Evolutionary conservation across 2,329 filamentous ascomycete species (phyloP).

Genomic region (Xylariaceae sp.): DNA sequence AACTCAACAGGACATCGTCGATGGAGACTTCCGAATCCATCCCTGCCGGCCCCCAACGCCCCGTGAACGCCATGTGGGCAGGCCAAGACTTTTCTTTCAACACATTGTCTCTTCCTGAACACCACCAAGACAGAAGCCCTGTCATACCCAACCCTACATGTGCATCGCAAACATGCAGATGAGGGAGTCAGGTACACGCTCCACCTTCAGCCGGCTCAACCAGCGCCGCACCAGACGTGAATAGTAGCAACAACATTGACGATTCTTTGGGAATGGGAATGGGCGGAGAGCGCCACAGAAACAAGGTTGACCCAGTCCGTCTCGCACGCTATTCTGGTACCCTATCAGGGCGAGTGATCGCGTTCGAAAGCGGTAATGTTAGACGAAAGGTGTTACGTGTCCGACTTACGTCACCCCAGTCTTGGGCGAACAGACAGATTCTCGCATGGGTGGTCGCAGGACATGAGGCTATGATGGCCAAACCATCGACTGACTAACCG

Average conservation of each 20-base stretch:
- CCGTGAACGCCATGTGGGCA: background rate
- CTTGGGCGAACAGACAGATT: background rate
- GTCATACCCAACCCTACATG: background rate
- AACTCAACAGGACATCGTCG: background rate
- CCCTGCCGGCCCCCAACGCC: slow-evolving; percentile 10
- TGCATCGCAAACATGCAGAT: slow-evolving; percentile 5
- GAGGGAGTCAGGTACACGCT: background rate
- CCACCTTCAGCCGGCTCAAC: slow-evolving; percentile 6
- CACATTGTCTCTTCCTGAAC: background rate
- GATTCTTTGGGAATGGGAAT: background rate
- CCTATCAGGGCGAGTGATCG: slow-evolving; percentile 13
- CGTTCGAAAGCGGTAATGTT: slow-evolving; percentile 15
- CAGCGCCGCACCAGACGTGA: background rate
- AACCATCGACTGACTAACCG: background rate
- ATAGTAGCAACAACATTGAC: background rate
- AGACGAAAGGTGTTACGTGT: slow-evolving; percentile 12
- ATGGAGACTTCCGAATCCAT: slow-evolving; percentile 6
- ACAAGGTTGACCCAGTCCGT: background rate
- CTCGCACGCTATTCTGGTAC: background rate
- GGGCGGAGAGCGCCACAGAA: background rate
- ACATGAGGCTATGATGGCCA: slow-evolving; percentile 1
- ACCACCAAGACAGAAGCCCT: background rate
- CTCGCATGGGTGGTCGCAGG: background rate
- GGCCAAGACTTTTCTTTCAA: background rate
- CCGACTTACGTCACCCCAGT: background rate